A percentile compares a stretch with the other conserved stretches of the same genome.
phyloP scores from a whole-genome alignment of 179 eudicot species.

The Camellia oleifera region DNA sequence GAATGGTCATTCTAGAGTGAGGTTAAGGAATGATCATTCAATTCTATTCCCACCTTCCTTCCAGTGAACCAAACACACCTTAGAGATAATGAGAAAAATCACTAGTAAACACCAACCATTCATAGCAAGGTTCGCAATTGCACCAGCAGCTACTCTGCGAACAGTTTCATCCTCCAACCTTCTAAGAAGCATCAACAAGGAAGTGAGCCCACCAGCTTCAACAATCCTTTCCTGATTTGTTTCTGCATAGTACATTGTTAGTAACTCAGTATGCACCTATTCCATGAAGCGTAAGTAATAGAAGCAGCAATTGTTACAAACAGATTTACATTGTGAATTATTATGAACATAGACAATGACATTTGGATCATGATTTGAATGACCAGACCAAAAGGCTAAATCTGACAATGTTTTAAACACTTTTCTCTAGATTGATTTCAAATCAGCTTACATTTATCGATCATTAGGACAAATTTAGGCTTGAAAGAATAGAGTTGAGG shows the following conservation, averaged over 20 bases:
- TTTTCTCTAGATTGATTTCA: neutral
- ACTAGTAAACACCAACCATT: constrained; percentile 49
- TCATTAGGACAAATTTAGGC: neutral
- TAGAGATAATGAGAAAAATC: neutral
- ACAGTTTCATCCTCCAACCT: constrained; percentile 91
- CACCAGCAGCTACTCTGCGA: constrained; percentile 98
- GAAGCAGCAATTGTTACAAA: neutral
- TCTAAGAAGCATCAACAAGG: constrained; percentile 92
- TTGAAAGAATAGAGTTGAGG: neutral
- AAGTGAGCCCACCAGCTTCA: constrained; percentile 94
- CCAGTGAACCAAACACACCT: no score
- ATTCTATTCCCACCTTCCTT: no score
- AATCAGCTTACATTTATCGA: neutral
- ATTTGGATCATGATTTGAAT: neutral
- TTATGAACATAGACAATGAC: neutral
- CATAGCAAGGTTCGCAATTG: constrained; percentile 99
- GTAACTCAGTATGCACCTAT: neutral
- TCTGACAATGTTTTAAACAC: neutral
- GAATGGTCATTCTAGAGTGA: no score
- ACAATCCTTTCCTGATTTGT: constrained; percentile 92
- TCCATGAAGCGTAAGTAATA: neutral
- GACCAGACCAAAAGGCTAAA: neutral
- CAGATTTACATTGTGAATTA: neutral
- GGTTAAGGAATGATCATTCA: no score
- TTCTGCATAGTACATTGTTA: constrained; percentile 41